phyloP scores from a whole-genome alignment of 805 yeast species.

The Myxozyma mucilagina region DNA sequence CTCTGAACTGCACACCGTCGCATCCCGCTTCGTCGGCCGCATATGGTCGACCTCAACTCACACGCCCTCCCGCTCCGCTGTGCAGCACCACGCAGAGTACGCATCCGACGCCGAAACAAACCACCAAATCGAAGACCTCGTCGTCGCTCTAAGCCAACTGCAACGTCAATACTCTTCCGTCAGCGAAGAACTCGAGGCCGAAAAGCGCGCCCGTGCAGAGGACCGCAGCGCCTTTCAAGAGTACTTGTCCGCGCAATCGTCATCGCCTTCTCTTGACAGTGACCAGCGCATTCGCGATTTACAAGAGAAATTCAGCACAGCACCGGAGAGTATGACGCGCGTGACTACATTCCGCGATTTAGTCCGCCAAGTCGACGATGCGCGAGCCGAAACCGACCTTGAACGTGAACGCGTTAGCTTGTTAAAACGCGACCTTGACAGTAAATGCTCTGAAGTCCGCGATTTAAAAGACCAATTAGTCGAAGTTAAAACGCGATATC shows the following conservation, averaged over 20 bases:
- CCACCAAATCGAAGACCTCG: slow-evolving; percentile 31
- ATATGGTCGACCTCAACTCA: slow-evolving; percentile 17
- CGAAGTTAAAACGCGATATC: slow-evolving; percentile 24
- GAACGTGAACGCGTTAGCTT: slow-evolving; percentile 22
- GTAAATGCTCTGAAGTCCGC: slow-evolving; percentile 27
- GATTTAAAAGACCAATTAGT: slow-evolving; percentile 30
- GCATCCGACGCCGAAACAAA: slow-evolving; percentile 20
- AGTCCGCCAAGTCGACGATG: slow-evolving; percentile 21
- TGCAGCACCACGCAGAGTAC: background rate
- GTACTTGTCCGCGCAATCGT: slow-evolving; percentile 8
- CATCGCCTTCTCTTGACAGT: no score
- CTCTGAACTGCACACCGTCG: slow-evolving; percentile 28
- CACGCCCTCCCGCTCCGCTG: background rate
- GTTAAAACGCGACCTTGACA: slow-evolving; percentile 24
- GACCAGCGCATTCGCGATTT: background rate
- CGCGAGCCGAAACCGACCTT: slow-evolving; percentile 13
- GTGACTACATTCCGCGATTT: slow-evolving; percentile 24
- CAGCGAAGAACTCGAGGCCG: slow-evolving; percentile 31
- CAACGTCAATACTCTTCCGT: slow-evolving; percentile 29
- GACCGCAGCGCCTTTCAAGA: slow-evolving; percentile 13
- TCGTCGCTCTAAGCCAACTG: slow-evolving; percentile 24
- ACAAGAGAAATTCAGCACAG: slow-evolving; percentile 8
- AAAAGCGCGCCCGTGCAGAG: slow-evolving; percentile 28
- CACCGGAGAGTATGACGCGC: slow-evolving; percentile 7
- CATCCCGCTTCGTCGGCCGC: slow-evolving; percentile 28